These are phyloP conservation scores for Pseudocercospora fuligena DNA, from an alignment of 2,329 filamentous ascomycete genomes.

Conservation along the genomic window DNA sequence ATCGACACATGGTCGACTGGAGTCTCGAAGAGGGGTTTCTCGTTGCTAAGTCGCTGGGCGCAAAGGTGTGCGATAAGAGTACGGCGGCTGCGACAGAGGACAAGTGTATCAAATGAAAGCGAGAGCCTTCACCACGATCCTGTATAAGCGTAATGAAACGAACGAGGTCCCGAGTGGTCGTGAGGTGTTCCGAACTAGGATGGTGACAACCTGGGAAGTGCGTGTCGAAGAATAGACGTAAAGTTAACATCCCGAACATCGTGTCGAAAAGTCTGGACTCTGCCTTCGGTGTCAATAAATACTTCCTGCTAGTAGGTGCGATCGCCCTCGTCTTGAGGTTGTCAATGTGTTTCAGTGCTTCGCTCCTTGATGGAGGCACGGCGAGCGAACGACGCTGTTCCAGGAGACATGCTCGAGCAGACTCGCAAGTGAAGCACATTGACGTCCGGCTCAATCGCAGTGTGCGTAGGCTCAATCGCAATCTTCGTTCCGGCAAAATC, in stretches of 20 bases:
- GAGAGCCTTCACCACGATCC: not conserved
- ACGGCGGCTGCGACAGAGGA: not conserved
- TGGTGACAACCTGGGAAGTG: conserved; percentile 7
- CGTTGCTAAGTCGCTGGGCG: not conserved
- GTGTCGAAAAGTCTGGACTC: not conserved
- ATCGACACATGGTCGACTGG: not conserved
- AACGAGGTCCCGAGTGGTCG: not conserved
- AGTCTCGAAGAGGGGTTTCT: not conserved
- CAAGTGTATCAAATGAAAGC: conserved; percentile 7
- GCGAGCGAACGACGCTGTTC: too few relatives aligned
- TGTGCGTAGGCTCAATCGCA: too few relatives aligned
- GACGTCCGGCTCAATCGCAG: too few relatives aligned
- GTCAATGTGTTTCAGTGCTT: too few relatives aligned
- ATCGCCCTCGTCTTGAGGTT: too few relatives aligned
- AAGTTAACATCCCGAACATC: not conserved
- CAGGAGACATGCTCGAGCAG: too few relatives aligned
- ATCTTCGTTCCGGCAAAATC: too few relatives aligned
- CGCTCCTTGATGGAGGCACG: too few relatives aligned
- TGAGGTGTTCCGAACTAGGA: conserved; percentile 1
- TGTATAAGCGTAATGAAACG: conserved; percentile 8
- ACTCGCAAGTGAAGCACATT: too few relatives aligned
- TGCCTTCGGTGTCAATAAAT: not conserved
- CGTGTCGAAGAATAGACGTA: conserved; percentile 8
- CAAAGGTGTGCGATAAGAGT: not conserved
- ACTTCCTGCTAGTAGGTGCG: not conserved